These are phyloP conservation scores for Heritiera fomes DNA, from an alignment of 345 rosid species.

Conservation along the genomic window DNA sequence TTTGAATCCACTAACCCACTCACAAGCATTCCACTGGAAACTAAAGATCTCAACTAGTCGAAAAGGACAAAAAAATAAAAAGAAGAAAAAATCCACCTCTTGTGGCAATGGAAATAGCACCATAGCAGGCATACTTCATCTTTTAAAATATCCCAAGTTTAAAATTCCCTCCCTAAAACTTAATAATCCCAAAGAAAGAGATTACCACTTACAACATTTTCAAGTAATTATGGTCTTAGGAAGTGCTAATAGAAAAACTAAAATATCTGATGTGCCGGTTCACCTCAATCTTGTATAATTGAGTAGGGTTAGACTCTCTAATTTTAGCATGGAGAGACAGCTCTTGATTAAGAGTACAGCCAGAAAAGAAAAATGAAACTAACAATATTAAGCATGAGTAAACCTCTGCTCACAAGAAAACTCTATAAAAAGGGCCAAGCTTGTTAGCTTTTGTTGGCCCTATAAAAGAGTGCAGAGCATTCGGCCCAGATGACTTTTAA, in stretches of 20 bases:
- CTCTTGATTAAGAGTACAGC: not conserved
- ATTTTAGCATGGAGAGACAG: not conserved
- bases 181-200: not conserved
- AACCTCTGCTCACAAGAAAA: not conserved
- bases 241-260: not conserved
- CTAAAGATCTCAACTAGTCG: not conserved
- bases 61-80: not conserved
- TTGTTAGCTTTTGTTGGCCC: not conserved
- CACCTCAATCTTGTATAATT: not conserved
- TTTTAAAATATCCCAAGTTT: not conserved
- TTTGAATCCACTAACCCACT: not conserved
- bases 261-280: no score
- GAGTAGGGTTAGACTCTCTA: not conserved
- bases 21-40: conserved; percentile 8
- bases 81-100: not conserved
- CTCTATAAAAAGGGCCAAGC: conserved; percentile 6
- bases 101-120: conserved; percentile 9
- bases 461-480: not conserved
- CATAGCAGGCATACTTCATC: not conserved
- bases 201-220: not conserved
- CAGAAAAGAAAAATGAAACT: not conserved
- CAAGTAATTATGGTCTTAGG: not conserved
- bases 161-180: no score
- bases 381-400: not conserved
- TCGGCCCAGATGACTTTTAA: not conserved